These are phyloP conservation scores for Thermomucor indicae-seudaticae DNA, from an alignment of 371 early-diverging fungal species.

Conservation along the genomic window DNA sequence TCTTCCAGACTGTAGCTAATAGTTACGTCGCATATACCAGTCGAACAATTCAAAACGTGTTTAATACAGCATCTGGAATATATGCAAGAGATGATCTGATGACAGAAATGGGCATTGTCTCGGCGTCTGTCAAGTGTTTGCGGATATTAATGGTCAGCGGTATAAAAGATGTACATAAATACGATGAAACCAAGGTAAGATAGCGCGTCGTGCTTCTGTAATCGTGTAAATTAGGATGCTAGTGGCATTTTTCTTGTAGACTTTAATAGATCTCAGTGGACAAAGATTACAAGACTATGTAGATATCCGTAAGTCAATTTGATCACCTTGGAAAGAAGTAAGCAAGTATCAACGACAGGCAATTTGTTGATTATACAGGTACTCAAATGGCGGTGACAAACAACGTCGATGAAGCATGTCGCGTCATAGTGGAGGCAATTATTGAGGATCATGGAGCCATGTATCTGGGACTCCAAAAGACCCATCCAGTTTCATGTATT, in stretches of 20 bases:
- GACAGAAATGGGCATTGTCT: conserved; percentile 45
- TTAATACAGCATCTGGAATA: not conserved
- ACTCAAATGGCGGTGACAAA: conserved; percentile 1
- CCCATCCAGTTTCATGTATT: conserved; percentile 70
- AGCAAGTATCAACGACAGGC: not conserved
- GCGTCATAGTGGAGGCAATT: conserved; percentile 49
- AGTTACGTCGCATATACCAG: conserved; percentile 55
- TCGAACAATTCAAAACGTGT: conserved; percentile 16
- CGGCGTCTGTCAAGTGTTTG: conserved; percentile 66
- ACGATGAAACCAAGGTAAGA: conserved; percentile 57
- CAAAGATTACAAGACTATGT: conserved; percentile 61
- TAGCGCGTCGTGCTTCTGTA: no score
- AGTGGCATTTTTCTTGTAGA: no score
- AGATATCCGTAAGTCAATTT: conserved; percentile 37
- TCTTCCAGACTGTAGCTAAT: conserved; percentile 57
- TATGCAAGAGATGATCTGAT: conserved; percentile 1
- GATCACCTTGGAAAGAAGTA: not conserved
- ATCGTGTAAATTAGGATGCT: no score
- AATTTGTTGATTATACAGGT: not conserved
- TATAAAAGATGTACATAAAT: conserved; percentile 62
- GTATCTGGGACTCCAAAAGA: conserved; percentile 69
- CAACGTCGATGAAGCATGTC: no score
- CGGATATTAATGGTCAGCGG: conserved; percentile 72
- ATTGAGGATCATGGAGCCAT: conserved; percentile 80
- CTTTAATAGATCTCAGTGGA: no score